Evolutionary conservation across 129 eudicot species (phyloP).

Genomic region (Lonicera japonica): DNA sequence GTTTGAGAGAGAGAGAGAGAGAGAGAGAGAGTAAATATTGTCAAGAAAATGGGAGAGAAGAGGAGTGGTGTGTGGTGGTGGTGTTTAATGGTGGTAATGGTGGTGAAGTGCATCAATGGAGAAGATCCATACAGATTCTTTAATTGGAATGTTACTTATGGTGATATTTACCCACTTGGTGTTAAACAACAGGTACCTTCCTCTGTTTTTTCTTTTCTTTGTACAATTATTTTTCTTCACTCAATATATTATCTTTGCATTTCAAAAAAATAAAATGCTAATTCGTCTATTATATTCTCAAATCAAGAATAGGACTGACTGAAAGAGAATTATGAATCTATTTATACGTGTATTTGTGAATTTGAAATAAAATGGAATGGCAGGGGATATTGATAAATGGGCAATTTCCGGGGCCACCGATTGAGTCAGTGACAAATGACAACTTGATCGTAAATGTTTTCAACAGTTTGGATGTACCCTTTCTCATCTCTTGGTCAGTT

Average conservation of each 20-base stretch:
- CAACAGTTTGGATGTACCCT: conserved; percentile 55
- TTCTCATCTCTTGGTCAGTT: conserved; percentile 51
- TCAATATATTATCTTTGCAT: neutral
- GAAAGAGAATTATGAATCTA: neutral
- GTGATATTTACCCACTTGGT: conserved; percentile 70
- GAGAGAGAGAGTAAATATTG: neutral
- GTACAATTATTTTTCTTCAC: neutral
- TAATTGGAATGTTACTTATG: conserved; percentile 66
- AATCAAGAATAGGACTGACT: neutral
- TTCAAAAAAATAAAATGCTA: too few relatives aligned
- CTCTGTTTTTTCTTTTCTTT: neutral
- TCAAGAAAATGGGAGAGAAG: neutral
- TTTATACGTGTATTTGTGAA: neutral
- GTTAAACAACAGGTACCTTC: conserved; percentile 58
- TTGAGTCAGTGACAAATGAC: conserved; percentile 54
- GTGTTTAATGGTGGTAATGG: conserved; percentile 10
- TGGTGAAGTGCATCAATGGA: conserved; percentile 13
- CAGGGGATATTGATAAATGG: conserved; percentile 72
- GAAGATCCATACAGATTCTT: conserved; percentile 60
- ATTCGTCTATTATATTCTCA: neutral
- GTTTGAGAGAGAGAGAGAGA: neutral
- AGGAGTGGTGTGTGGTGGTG: conserved; percentile 1
- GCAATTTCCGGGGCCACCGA: conserved; percentile 61
- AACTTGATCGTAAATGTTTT: conserved; percentile 47
- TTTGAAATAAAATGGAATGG: neutral